These are phyloP conservation scores for Gnomoniopsis sp. DNA, from an alignment of 2,329 filamentous ascomycete species.

Conservation along the genomic window DNA sequence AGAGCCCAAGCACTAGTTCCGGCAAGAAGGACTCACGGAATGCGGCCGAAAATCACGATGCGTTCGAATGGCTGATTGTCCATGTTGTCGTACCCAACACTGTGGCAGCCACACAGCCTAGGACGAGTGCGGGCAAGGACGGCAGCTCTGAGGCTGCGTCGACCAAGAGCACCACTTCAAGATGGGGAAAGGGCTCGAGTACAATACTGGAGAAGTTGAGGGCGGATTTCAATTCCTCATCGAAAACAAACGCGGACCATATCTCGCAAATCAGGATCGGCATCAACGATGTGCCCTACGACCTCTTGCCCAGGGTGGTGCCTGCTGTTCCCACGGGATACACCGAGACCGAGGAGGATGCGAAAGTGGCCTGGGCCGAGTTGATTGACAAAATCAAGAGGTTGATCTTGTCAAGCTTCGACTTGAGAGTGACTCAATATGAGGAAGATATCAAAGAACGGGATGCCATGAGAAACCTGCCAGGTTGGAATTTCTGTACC, in stretches of 20 bases:
- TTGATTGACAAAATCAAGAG: conserved; percentile 82
- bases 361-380: conserved; percentile 79
- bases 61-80: conserved; percentile 91
- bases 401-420: conserved; percentile 84
- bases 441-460: conserved; percentile 97
- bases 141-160: conserved; percentile 46
- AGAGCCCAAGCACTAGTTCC: conserved; percentile 33
- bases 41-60: conserved; percentile 88
- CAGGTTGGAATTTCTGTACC: conserved; percentile 98
- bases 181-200: conserved; percentile 75
- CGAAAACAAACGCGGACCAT: conserved; percentile 70
- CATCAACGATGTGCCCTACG: conserved; percentile 65
- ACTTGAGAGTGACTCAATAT: conserved; percentile 86
- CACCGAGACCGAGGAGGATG: conserved; percentile 70
- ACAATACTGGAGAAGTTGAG: conserved; percentile 87
- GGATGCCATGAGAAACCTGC: conserved; percentile 78
- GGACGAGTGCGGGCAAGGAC: conserved; percentile 42
- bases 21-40: conserved; percentile 52
- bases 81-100: conserved; percentile 91
- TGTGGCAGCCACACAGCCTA: conserved; percentile 72
- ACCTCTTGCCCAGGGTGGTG: conserved; percentile 59
- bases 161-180: conserved; percentile 57
- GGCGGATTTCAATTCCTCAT: conserved; percentile 79
- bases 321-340: conserved; percentile 63
- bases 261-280: conserved; percentile 82